Conservation (phyloP, 768 basidiomycete genomes). For the Neoboletus brunneissimus region DNA sequence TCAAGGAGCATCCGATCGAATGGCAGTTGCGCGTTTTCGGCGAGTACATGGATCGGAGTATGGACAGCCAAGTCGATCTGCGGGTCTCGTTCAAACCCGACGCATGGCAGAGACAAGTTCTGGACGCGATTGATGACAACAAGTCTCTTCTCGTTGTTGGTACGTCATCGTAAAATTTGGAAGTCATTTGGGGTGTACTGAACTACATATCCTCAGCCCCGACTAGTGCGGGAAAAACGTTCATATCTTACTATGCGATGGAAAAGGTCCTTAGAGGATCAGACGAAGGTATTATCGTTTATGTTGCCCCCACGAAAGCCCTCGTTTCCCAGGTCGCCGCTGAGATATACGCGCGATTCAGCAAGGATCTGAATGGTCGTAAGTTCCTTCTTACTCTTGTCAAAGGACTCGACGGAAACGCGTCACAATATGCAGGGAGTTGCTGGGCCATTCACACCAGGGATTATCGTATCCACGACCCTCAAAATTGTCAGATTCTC, state of each 20-base stretch:
- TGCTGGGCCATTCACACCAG: conserved; percentile 67
- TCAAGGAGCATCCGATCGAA: conserved; percentile 52
- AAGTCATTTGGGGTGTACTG: background rate
- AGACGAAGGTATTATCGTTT: conserved; percentile 66
- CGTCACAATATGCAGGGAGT: conserved; percentile 38
- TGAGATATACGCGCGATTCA: conserved; percentile 70
- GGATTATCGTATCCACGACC: conserved; percentile 59
- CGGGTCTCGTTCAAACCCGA: conserved; percentile 67
- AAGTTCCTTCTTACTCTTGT: conserved; percentile 18
- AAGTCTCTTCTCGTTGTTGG: conserved; percentile 66
- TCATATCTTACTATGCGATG: conserved; percentile 78
- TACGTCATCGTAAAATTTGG: conserved; percentile 23
- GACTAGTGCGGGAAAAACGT: conserved; percentile 73
- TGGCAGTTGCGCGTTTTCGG: conserved; percentile 75
- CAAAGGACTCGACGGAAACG: background rate
- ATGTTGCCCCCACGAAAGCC: conserved; percentile 75
- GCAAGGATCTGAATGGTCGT: conserved; percentile 50
- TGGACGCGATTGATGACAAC: conserved; percentile 59
- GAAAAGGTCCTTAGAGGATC: conserved; percentile 60
- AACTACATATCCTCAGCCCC: conserved; percentile 42
- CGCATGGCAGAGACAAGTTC: conserved; percentile 65
- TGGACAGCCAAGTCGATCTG: conserved; percentile 57
- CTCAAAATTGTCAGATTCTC: conserved; percentile 67
- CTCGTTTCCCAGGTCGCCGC: conserved; percentile 70
- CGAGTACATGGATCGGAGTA: conserved; percentile 68